Conservation (phyloP, 2,329 filamentous ascomycete species). For the Penicillium sp. region DNA sequence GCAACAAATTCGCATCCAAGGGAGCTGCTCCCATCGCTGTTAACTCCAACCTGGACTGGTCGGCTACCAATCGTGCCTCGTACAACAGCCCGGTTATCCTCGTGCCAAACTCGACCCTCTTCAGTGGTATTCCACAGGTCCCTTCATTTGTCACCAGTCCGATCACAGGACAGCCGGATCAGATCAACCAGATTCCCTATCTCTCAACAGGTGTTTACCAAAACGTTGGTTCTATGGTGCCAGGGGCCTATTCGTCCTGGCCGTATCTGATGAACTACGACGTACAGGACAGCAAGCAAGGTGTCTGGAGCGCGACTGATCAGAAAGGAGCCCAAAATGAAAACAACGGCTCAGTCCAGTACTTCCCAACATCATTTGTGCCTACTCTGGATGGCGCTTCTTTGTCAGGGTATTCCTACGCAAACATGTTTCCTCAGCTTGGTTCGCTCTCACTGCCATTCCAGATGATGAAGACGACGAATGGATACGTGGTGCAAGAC, state of each 20-base stretch:
- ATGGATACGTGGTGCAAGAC: constrained; percentile 51
- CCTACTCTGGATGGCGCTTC: constrained; percentile 61
- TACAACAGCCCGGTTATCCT: constrained; percentile 36
- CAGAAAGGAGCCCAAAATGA: constrained; percentile 61
- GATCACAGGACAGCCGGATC: constrained; percentile 35
- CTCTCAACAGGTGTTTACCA: constrained; percentile 42
- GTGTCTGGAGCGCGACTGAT: constrained; percentile 48
- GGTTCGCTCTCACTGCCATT: constrained; percentile 41
- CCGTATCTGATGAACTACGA: constrained; percentile 42
- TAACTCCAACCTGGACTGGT: constrained; percentile 32
- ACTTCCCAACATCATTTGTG: constrained; percentile 60
- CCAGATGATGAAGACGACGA: constrained; percentile 52
- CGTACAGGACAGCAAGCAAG: constrained; percentile 42
- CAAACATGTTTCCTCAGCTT: constrained; percentile 67
- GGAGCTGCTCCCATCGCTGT: constrained; percentile 25
- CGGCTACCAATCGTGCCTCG: constrained; percentile 31
- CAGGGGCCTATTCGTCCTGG: constrained; percentile 38
- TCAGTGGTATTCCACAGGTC: constrained; percentile 35
- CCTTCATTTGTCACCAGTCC: constrained; percentile 34
- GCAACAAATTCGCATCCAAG: constrained; percentile 35
- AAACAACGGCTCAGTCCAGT: constrained; percentile 62
- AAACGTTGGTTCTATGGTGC: constrained; percentile 39
- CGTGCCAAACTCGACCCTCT: constrained; percentile 39
- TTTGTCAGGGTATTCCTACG: constrained; percentile 56
- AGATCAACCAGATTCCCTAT: constrained; percentile 41